Evolutionary conservation across 106 monocot species (phyloP).

Genomic region (Dioscorea dumetorum): DNA sequence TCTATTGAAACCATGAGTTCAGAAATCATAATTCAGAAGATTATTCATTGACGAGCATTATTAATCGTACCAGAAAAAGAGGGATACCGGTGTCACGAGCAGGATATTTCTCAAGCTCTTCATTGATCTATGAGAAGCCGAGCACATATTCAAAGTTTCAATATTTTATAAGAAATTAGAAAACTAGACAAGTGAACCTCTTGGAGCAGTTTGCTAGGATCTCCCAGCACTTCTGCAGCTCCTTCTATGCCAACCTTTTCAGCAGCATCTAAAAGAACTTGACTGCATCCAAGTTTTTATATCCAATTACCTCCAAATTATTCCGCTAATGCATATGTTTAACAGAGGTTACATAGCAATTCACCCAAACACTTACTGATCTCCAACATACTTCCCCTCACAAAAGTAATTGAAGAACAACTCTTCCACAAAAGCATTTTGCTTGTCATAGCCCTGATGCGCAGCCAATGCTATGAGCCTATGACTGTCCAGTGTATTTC

Average conservation of each 20-base stretch:
- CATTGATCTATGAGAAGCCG: slow-evolving; percentile 40
- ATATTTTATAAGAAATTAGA: background rate
- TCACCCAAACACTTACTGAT: slow-evolving; percentile 35
- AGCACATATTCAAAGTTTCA: background rate
- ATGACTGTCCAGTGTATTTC: slow-evolving; percentile 80
- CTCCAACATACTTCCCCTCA: slow-evolving; percentile 84
- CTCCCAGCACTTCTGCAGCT: slow-evolving; percentile 63
- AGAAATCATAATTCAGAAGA: background rate
- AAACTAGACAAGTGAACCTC: slow-evolving; percentile 35
- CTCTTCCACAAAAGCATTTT: slow-evolving; percentile 75
- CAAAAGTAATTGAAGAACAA: slow-evolving; percentile 61
- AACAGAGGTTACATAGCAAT: background rate
- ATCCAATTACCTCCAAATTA: background rate
- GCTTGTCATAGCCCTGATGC: slow-evolving; percentile 73
- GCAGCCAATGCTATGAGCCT: slow-evolving; percentile 82
- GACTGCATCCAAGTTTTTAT: slow-evolving; percentile 25
- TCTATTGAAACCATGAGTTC: slow-evolving; percentile 11
- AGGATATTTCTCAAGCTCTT: slow-evolving; percentile 76
- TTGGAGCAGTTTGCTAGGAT: slow-evolving; percentile 54
- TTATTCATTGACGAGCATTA: background rate
- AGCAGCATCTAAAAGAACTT: slow-evolving; percentile 91
- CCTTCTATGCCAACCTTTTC: slow-evolving; percentile 71
- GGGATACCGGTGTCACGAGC: slow-evolving; percentile 62
- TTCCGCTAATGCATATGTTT: background rate
- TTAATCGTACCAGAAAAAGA: slow-evolving; percentile 57